Conservation (phyloP, 2,329 filamentous ascomycete genomes). For the Verticillium longisporum region DNA sequence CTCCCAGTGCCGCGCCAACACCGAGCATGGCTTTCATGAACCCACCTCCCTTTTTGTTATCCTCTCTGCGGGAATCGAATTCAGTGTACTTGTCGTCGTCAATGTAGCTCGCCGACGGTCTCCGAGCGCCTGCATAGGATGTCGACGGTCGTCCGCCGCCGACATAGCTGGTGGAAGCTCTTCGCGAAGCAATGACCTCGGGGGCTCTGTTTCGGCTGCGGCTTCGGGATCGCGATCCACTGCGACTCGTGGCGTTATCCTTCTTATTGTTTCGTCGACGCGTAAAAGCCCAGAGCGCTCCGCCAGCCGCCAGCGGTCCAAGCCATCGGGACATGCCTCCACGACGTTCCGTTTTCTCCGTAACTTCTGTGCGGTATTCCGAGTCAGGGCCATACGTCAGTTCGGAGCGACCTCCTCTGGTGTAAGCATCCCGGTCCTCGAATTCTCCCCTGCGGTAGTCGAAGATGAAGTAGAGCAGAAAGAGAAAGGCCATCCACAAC, state of each 20-base stretch:
- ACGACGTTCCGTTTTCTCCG: constrained; percentile 19
- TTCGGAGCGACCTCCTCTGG: constrained; percentile 52
- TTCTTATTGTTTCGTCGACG: constrained; percentile 33
- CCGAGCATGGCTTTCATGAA: constrained; percentile 55
- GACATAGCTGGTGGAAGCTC: constrained; percentile 49
- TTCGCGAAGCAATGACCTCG: constrained; percentile 46
- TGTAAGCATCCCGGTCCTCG: constrained; percentile 45
- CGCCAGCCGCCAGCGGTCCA: constrained; percentile 45
- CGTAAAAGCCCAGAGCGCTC: constrained; percentile 38
- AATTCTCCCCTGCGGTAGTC: constrained; percentile 59
- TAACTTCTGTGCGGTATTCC: constrained; percentile 30
- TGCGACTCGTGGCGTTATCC: constrained; percentile 31
- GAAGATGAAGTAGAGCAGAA: constrained; percentile 73
- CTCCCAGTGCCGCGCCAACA: constrained; percentile 55
- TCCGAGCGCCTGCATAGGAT: constrained; percentile 48
- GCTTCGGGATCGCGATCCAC: constrained; percentile 26
- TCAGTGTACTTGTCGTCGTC: constrained; percentile 61
- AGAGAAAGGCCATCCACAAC: constrained; percentile 65
- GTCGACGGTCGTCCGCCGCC: constrained; percentile 32
- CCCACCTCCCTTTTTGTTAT: constrained; percentile 32
- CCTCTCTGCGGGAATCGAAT: constrained; percentile 22
- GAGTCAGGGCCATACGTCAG: constrained; percentile 31
- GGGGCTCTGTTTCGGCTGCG: constrained; percentile 30
- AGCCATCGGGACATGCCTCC: constrained; percentile 36
- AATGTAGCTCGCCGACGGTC: constrained; percentile 37